phyloP scores from a whole-genome alignment of 2,329 filamentous ascomycete species.

The Beauveria scarabaeidicola region DNA sequence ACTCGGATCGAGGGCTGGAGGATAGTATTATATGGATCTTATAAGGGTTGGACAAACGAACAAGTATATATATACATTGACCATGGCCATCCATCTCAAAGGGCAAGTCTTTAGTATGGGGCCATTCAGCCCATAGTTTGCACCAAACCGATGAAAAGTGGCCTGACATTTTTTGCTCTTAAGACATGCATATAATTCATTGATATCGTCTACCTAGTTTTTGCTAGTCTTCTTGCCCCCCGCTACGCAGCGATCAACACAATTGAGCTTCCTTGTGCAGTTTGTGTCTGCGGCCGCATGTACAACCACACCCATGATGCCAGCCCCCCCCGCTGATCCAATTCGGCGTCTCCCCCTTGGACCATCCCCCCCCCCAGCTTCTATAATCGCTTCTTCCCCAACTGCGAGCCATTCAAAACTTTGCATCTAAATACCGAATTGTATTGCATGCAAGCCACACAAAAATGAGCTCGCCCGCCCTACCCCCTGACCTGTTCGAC shows the following conservation, averaged over 20 bases:
- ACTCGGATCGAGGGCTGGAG: neutral
- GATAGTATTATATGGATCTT: neutral
- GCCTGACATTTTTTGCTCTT: neutral
- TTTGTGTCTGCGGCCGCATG: too few relatives aligned
- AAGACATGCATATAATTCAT: neutral
- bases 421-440: too few relatives aligned
- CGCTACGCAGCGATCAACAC: too few relatives aligned
- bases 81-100: neutral
- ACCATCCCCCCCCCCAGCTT: too few relatives aligned
- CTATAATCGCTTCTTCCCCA: too few relatives aligned
- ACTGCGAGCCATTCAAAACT: neutral
- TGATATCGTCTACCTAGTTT: neutral
- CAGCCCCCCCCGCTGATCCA: too few relatives aligned
- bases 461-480: conserved; percentile 15
- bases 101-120: neutral
- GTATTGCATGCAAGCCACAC: too few relatives aligned
- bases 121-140: too few relatives aligned
- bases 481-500: conserved; percentile 51
- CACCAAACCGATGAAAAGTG: neutral
- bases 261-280: too few relatives aligned
- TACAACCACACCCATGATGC: too few relatives aligned
- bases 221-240: too few relatives aligned
- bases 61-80: neutral
- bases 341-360: too few relatives aligned
- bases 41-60: neutral